Base-by-base conservation (phyloP, 2,329 filamentous ascomycete species). In the Peltaster fructicola region DNA sequence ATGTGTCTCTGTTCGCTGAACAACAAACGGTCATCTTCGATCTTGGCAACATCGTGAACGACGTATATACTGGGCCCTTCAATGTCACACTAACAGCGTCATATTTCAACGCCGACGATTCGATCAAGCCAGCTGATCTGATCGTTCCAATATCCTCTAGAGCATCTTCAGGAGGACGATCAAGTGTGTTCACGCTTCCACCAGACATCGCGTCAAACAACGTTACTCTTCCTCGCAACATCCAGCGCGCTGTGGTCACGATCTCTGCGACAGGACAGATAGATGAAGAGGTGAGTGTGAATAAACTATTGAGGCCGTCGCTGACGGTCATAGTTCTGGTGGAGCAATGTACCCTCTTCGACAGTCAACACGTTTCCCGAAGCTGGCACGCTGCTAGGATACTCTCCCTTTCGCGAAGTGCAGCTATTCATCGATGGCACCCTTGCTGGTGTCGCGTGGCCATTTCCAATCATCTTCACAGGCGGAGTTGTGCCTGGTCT, bases 401-500 rank as follows among this genome's bases (percentile, higher is more conserved):
- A 68, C 38, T 73, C 73, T 4, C 69, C 77, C 1, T 85, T 78
- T 45, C 68, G 80, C 12, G 80, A 90, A 51, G 61, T 88, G 1
- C 77, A 84, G 38, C 54, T 88, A 1, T 56, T 65, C 20, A 77
- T 90, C 25, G 79, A 90, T 41, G 75, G 65, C 1, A 52, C 62
- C 10, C 50, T 85, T 12, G 76, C 75, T 2, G 80, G 79, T 2
- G 68, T 82, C 2, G 65, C 69, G 15, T 88, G 76, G 77, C 81
- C 80, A 1, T 85, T 78, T 39, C 78, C 79, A 0, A 63, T 81
- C 10, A 73, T 90, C 23, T 85, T 84, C 39, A 84, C 80, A 0
- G 80, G 81, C 3, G 79, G 79, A 2, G 60, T 90, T 5, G 72
- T 75, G 1, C 78, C 78, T 4, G 68, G 69, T 1, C 61, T 88